A percentile compares a stretch with the other conserved stretches of the same genome.
Conservation (phyloP, 2,329 filamentous ascomycete species). For the Chalaropsis ovoidea region DNA sequence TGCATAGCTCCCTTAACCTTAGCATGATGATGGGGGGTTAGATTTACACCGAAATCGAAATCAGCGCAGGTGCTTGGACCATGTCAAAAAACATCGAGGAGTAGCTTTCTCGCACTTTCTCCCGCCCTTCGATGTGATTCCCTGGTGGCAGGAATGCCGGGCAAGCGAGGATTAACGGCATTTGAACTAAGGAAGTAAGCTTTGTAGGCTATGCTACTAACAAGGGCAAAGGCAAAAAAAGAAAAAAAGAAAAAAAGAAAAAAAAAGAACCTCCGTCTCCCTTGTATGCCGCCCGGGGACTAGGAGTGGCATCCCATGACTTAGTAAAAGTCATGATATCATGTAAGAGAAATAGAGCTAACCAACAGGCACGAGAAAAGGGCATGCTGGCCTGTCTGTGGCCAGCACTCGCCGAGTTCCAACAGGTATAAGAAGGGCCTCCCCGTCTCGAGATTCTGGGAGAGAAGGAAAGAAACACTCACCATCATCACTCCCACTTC, state of each 20-base stretch:
- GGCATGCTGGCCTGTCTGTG: neutral
- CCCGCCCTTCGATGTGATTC: neutral
- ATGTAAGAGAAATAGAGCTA: neutral
- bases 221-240: neutral
- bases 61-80: neutral
- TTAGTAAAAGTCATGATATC: neutral
- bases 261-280: neutral
- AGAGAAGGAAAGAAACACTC: neutral
- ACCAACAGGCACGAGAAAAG: neutral
- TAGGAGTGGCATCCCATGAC: neutral
- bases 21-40: neutral
- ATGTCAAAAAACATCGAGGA: neutral
- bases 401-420: neutral
- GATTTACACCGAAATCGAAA: neutral
- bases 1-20: neutral
- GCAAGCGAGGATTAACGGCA: neutral
- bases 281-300: neutral
- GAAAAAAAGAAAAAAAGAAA: neutral
- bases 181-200: constrained; percentile 10
- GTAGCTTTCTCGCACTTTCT: neutral
- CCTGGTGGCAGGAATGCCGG: neutral
- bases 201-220: constrained; percentile 7
- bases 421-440: constrained; percentile 15
- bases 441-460: constrained; percentile 1
- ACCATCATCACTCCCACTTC: neutral